Evolutionary conservation across 768 basidiomycete species (phyloP).

Genomic region (Cyclocybe cylindracea): DNA sequence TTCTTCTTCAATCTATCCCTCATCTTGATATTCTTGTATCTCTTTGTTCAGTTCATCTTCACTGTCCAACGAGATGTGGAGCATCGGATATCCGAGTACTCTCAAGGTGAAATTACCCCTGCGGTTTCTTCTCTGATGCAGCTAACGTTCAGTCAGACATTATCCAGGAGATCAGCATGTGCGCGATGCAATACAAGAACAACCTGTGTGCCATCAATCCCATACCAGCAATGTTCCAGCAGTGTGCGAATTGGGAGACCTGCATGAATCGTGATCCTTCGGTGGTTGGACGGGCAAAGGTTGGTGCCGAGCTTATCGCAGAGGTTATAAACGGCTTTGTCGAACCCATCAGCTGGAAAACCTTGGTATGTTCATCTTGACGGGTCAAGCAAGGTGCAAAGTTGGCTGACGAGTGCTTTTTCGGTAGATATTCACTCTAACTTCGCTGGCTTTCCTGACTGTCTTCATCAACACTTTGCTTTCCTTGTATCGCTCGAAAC

Average conservation of each 20-base stretch:
- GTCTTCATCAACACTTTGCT: constrained; percentile 81
- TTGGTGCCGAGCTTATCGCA: constrained; percentile 93
- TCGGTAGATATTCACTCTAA: constrained; percentile 67
- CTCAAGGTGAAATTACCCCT: constrained; percentile 61
- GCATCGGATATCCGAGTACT: constrained; percentile 84
- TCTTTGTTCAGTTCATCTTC: constrained; percentile 82
- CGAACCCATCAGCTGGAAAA: constrained; percentile 97
- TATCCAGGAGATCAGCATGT: constrained; percentile 89
- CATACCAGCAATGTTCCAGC: constrained; percentile 85
- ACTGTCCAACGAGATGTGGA: constrained; percentile 91
- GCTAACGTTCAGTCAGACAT: constrained; percentile 56
- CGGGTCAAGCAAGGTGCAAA: constrained; percentile 5
- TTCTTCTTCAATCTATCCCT: constrained; percentile 92
- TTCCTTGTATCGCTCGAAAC: constrained; percentile 72
- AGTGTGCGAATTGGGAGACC: constrained; percentile 88
- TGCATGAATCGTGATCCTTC: constrained; percentile 96
- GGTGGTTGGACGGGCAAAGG: constrained; percentile 83
- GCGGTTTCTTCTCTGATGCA: neutral
- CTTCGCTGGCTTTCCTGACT: constrained; percentile 75
- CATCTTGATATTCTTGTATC: constrained; percentile 80
- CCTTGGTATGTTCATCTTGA: constrained; percentile 60
- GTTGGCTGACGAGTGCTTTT: constrained; percentile 10
- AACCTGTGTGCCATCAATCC: constrained; percentile 79
- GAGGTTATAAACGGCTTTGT: constrained; percentile 97
- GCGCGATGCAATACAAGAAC: constrained; percentile 75